A percentile compares a stretch with the other conserved stretches of the same genome.
phyloP scores from a whole-genome alignment of 2,329 filamentous ascomycete genomes.

The Botrytis fragariae region DNA sequence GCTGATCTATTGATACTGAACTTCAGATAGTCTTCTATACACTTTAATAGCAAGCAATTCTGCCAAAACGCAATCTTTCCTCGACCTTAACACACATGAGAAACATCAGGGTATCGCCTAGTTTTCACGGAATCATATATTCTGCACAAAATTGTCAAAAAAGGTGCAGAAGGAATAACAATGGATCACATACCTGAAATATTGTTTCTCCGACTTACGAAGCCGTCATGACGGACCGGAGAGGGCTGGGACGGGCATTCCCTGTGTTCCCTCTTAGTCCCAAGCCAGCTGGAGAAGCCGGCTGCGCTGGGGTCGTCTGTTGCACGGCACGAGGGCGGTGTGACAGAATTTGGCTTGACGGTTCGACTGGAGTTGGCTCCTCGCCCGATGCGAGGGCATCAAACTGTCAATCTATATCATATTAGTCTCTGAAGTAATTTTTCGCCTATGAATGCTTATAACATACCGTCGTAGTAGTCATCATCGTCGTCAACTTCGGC shows the following conservation, averaged over 20 bases:
- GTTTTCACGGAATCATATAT: conserved; percentile 18
- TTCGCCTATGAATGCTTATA: neutral
- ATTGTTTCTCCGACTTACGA: conserved; percentile 37
- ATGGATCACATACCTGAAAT: conserved; percentile 17
- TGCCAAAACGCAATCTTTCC: conserved; percentile 20
- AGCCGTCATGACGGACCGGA: conserved; percentile 63
- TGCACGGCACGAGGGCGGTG: conserved; percentile 44
- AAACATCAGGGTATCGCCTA: conserved; percentile 20
- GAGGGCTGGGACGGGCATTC: conserved; percentile 57
- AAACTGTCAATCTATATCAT: conserved; percentile 74
- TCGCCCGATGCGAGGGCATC: conserved; percentile 84
- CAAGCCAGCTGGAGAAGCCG: conserved; percentile 38
- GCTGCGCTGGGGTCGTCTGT: conserved; percentile 45
- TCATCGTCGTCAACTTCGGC: conserved; percentile 86
- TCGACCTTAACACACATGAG: conserved; percentile 20
- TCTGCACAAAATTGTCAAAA: conserved; percentile 10
- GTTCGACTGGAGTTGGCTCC: conserved; percentile 69
- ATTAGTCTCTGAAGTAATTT: conserved; percentile 25
- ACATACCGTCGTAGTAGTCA: conserved; percentile 77
- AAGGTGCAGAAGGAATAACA: neutral
- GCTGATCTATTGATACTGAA: conserved; percentile 13
- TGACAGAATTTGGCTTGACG: conserved; percentile 44
- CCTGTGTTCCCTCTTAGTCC: conserved; percentile 45
- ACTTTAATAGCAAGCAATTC: conserved; percentile 18
- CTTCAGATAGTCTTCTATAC: conserved; percentile 13